Percentiles rank a stretch among this genome's conserved stretches.
These are phyloP conservation scores for Silybum marianum DNA, from an alignment of 129 eudicot species.

Conservation along the genomic window DNA sequence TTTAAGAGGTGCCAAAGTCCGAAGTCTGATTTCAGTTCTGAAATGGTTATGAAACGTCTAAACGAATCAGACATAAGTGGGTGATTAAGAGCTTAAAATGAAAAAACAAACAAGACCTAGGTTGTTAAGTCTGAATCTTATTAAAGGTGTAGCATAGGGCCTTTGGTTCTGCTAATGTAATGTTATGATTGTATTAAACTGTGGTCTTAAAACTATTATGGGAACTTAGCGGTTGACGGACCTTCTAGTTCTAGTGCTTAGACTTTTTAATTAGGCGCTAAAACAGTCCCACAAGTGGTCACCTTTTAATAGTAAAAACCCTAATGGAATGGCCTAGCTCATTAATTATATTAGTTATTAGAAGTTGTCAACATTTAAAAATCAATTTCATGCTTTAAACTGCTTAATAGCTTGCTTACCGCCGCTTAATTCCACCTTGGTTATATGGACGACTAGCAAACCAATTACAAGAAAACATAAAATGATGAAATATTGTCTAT, in stretches of 20 bases:
- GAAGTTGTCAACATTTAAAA: background rate
- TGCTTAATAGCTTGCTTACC: background rate
- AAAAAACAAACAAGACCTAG: too few species aligned
- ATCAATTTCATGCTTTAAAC: background rate
- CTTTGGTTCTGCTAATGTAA: background rate
- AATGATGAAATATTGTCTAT: too few species aligned
- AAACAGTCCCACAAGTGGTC: background rate
- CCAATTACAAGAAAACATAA: background rate
- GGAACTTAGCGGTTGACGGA: background rate
- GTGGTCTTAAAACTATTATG: background rate
- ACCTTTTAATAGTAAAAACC: background rate
- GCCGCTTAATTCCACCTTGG: background rate
- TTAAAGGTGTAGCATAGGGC: background rate
- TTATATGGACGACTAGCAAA: background rate
- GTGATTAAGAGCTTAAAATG: too few species aligned
- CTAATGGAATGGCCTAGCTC: background rate
- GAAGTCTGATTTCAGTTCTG: too few species aligned
- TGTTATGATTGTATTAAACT: background rate
- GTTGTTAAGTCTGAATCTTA: background rate
- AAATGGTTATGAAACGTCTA: too few species aligned
- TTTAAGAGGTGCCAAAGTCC: too few species aligned
- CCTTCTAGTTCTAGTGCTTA: background rate
- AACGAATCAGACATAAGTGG: too few species aligned
- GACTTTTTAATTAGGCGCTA: background rate
- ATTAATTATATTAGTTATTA: background rate